Percentiles rank a stretch among this genome's conserved stretches.
These are phyloP conservation scores for Miamiensis avidus DNA, from an alignment of 169 alveolate species.

Conservation along the genomic window DNA sequence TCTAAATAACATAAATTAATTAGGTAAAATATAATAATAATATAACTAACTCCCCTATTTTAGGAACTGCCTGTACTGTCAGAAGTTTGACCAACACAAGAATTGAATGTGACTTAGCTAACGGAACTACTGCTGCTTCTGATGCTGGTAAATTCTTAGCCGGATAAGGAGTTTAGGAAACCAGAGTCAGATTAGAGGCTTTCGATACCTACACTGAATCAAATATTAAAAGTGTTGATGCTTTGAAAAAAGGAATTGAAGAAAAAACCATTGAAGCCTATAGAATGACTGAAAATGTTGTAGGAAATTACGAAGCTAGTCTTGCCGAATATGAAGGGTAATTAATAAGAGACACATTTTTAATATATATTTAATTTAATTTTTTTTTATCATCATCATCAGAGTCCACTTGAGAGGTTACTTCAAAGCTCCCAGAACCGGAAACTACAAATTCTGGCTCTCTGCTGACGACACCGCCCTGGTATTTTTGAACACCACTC, in stretches of 20 bases:
- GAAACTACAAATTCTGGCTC: constrained; percentile 24
- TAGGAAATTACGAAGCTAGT: neutral
- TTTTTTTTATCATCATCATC: no score
- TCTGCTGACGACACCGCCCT: constrained; percentile 25
- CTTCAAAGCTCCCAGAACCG: constrained; percentile 30
- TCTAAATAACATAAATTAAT: no score
- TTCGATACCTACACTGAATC: neutral
- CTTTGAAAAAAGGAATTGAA: neutral
- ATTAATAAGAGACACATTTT: no score
- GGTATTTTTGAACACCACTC: neutral
- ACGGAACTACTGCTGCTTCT: neutral
- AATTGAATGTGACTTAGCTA: neutral
- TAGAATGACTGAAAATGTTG: neutral
- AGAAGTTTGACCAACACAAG: neutral
- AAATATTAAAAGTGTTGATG: neutral
- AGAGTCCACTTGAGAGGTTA: constrained; percentile 21
- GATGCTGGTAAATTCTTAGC: neutral
- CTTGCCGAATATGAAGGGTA: no score
- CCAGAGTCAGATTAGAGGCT: neutral
- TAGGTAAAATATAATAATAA: no score
- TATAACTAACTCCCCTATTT: no score
- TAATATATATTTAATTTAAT: no score
- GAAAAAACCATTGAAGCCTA: neutral
- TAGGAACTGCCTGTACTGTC: neutral
- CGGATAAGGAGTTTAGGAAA: neutral